phyloP scores from a whole-genome alignment of 345 rosid species.

The Populus nigra region DNA sequence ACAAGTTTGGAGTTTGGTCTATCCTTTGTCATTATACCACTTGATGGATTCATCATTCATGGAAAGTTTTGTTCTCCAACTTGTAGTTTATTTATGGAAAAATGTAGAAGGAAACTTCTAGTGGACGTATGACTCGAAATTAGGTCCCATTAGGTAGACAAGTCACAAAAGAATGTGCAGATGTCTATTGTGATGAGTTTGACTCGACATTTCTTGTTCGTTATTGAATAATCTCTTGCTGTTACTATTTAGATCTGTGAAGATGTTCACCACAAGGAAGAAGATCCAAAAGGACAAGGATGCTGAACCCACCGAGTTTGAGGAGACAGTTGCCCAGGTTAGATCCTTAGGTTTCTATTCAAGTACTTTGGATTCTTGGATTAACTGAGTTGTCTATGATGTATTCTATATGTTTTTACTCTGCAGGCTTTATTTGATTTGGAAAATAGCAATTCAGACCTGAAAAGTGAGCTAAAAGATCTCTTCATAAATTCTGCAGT shows the following conservation, averaged over 20 bases:
- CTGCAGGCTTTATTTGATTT: conserved; percentile 69
- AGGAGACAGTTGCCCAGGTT: conserved; percentile 83
- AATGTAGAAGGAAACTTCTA: not conserved
- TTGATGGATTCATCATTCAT: not conserved
- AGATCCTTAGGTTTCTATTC: not conserved
- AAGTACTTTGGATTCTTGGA: not conserved
- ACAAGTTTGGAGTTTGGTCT: not conserved
- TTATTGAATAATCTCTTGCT: not conserved
- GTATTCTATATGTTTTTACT: not conserved
- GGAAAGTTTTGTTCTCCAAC: not conserved
- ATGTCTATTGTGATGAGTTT: not conserved
- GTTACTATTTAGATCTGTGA: conserved; percentile 37
- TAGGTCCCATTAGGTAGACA: not conserved
- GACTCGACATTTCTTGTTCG: not conserved
- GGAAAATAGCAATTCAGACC: conserved; percentile 71
- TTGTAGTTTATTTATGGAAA: not conserved
- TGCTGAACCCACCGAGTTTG: conserved; percentile 81
- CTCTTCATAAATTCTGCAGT: conserved; percentile 66
- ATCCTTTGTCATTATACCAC: not conserved
- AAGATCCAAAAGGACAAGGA: conserved; percentile 87
- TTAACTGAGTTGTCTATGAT: not conserved
- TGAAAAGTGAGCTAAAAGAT: conserved; percentile 78
- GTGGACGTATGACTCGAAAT: not conserved
- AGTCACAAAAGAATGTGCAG: not conserved
- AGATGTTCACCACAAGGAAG: conserved; percentile 72